Evolutionary conservation across 345 rosid genomes (phyloP), one percentile per base, ranked within the genome.

Genomic region (Eucalyptus rudis): DNA sequence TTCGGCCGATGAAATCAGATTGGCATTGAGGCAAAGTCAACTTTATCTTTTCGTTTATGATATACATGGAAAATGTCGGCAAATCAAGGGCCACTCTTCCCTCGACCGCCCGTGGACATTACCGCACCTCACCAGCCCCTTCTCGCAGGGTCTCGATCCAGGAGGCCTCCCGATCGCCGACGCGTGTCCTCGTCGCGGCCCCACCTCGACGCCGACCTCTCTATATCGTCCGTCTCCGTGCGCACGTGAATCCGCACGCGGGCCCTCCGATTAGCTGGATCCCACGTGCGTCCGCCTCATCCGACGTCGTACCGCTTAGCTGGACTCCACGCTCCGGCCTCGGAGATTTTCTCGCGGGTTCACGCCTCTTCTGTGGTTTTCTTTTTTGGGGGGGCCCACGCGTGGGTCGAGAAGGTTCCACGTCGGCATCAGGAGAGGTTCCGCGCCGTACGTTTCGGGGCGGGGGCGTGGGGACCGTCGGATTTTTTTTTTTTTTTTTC

Each of bases 351-450:
- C 36, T n/a, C 36, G 79, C 79, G 22, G 20, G 76, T 64, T 68
- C 43, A 68, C 43, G 80, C 10, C 43, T 31, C 80, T 31, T 51
- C 54, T 51, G 54, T 50, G 22, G 54, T 51, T 51, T 51, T 51
- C 54, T 51, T 51, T 16, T 1, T 6, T 51, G 3, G 51, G 2
- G 83, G 40, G 84, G n/a, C 86, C 88, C 52, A 24, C 54, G n/a
- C 54, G 4, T 47, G 81, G 24, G 81, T 90, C 91, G 4, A 27
- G 90, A 91, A 90, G 62, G 62, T 88, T 89, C 92, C 92, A 88
- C 90, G 89, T 62, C 45, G 20, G 56, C 88, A 62, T 12, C 5
- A 4, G 20, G 62, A 19, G 25, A 19, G 25, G 44, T 68, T 17
- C 25, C 7, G 4, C 5, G 7, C 83, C 15, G 81, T 10, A 36